Conservation (phyloP, 371 early-diverging fungal species). For the Mortierella sp. region DNA sequence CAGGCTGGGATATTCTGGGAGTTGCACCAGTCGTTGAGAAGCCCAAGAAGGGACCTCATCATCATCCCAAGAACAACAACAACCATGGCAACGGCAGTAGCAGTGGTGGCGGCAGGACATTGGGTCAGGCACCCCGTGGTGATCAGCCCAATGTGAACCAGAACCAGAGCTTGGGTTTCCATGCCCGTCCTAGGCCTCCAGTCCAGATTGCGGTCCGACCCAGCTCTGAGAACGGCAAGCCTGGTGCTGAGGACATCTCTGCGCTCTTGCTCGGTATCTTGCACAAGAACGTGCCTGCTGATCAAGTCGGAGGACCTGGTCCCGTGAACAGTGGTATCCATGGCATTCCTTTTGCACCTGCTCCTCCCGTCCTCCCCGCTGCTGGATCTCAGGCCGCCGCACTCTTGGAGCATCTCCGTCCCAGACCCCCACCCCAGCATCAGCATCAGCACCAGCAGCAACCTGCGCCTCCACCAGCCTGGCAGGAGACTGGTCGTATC, state of each 20-base stretch:
- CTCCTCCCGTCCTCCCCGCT: conserved; percentile 25
- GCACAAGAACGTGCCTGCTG: conserved; percentile 41
- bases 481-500: conserved; percentile 27
- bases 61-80: conserved; percentile 7
- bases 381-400: conserved; percentile 40
- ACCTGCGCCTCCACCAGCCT: conserved; percentile 14
- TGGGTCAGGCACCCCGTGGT: conserved; percentile 5
- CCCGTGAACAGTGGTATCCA: conserved; percentile 7
- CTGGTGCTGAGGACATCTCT: conserved; percentile 29
- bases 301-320: conserved; percentile 11
- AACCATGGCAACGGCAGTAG: neutral
- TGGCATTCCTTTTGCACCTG: conserved; percentile 1
- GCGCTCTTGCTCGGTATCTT: conserved; percentile 33
- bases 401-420: conserved; percentile 30
- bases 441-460: conserved; percentile 36
- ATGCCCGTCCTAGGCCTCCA: conserved; percentile 39
- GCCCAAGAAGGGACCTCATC: conserved; percentile 33
- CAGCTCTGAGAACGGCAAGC: conserved; percentile 12
- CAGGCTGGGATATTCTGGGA: conserved; percentile 55
- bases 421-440: conserved; percentile 10
- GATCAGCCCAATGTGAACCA: conserved; percentile 31
- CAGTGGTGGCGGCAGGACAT: conserved; percentile 1
- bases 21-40: conserved; percentile 28
- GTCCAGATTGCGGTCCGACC: conserved; percentile 38
- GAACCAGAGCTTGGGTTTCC: conserved; percentile 52